A percentile compares a stretch with the other conserved stretches of the same genome.
Conservation (phyloP, 2,329 filamentous ascomycete species). For the Epichloe festucae region DNA sequence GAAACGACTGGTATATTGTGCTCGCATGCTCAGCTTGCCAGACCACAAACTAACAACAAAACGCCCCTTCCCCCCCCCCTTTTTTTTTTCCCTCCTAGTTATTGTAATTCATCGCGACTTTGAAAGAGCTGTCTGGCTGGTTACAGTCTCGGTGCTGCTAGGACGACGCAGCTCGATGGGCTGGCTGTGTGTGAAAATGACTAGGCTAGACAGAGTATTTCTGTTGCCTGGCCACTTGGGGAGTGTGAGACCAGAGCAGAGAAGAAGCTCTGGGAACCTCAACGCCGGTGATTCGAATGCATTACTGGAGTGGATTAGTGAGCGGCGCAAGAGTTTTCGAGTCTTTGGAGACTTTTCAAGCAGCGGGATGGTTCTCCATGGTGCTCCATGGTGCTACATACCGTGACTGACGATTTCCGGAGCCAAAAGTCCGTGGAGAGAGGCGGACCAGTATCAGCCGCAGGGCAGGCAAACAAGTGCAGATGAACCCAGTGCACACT, state of each 20-base stretch:
- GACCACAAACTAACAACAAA: too few species aligned
- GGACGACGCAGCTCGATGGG: too few species aligned
- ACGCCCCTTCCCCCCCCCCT: too few species aligned
- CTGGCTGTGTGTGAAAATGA: too few species aligned
- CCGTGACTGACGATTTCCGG: not conserved
- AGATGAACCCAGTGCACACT: conserved; percentile 20
- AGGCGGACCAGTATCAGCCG: conserved; percentile 12
- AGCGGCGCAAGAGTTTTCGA: not conserved
- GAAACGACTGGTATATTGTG: too few species aligned
- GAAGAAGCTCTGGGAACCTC: not conserved
- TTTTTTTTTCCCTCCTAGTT: too few species aligned
- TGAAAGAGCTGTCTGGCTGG: too few species aligned
- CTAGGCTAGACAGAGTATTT: not conserved
- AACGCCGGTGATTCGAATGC: not conserved
- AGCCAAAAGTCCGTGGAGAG: not conserved
- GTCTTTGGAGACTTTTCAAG: not conserved
- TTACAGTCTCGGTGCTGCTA: too few species aligned
- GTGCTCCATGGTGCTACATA: not conserved
- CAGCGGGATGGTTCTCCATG: too few species aligned
- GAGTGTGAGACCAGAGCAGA: not conserved
- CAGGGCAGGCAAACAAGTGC: conserved; percentile 19
- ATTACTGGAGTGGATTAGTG: not conserved
- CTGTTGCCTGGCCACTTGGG: not conserved
- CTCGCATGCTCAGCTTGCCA: too few species aligned
- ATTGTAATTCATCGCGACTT: too few species aligned